These are phyloP conservation scores for Talaromyces pinophilus DNA, from an alignment of 2,329 filamentous ascomycete genomes.

Conservation along the genomic window DNA sequence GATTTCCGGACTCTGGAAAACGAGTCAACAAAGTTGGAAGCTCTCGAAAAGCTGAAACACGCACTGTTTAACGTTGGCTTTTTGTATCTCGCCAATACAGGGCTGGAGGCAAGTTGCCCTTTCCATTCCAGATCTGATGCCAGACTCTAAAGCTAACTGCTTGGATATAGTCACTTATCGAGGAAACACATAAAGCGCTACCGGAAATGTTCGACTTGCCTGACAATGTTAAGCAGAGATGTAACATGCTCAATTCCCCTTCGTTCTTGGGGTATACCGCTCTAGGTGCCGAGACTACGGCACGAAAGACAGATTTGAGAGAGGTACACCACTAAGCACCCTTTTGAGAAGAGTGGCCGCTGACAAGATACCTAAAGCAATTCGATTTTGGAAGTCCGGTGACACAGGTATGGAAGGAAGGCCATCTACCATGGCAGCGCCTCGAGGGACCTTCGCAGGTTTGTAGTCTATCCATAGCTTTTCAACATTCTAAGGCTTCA, in stretches of 20 bases:
- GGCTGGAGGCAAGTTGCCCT: constrained; percentile 32
- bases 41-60: constrained; percentile 32
- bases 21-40: constrained; percentile 29
- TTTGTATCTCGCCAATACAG: constrained; percentile 39
- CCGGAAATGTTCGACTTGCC: constrained; percentile 29
- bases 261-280: constrained; percentile 63
- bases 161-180: constrained; percentile 23
- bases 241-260: constrained; percentile 50
- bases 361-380: constrained; percentile 49
- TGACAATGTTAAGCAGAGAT: constrained; percentile 27
- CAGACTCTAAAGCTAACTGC: not conserved
- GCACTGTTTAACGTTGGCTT: constrained; percentile 41
- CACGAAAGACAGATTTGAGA: constrained; percentile 49
- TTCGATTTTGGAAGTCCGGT: constrained; percentile 9
- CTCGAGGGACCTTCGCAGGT: constrained; percentile 53
- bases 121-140: constrained; percentile 24
- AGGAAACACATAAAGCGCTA: constrained; percentile 26
- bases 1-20: constrained; percentile 33
- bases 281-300: constrained; percentile 58
- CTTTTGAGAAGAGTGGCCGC: not conserved
- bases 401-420: not conserved
- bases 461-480: constrained; percentile 23
- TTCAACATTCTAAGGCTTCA: not conserved
- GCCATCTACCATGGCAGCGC: constrained; percentile 32
- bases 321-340: not conserved